Evolutionary conservation across 176 grass and related monocot species (phyloP).

Genomic region (Aegilops tauschii): DNA sequence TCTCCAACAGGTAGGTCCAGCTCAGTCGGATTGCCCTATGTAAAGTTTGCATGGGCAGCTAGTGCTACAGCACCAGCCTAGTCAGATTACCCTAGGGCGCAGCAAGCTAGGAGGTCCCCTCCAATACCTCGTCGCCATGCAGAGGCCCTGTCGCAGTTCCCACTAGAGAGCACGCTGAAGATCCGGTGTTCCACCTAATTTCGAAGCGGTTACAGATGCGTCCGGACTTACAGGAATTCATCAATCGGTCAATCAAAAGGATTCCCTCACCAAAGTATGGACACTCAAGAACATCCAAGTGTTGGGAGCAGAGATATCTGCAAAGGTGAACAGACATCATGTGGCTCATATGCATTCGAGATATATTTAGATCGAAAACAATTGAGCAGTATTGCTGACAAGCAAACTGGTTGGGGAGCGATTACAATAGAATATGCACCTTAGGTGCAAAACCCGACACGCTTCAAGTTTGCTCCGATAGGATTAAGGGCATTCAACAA

Average conservation of each 20-base stretch:
- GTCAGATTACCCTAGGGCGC: no score
- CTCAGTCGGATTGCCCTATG: no score
- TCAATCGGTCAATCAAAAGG: conserved; percentile 5
- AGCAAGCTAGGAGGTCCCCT: no score
- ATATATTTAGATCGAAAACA: background rate
- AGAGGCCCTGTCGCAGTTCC: no score
- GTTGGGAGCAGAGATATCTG: conserved; percentile 4
- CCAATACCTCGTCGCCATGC: no score
- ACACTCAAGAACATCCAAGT: conserved; percentile 1
- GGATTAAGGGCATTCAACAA: no score
- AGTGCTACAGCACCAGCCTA: no score
- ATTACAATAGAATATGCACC: no score
- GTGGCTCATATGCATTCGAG: conserved; percentile 8
- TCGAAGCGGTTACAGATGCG: conserved; percentile 53
- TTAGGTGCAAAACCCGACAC: no score
- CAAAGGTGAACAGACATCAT: background rate
- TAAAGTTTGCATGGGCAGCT: no score
- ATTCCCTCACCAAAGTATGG: background rate
- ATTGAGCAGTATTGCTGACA: background rate
- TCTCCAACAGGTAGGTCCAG: no score
- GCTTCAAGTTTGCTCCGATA: no score
- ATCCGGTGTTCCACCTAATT: conserved; percentile 89
- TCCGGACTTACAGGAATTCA: conserved; percentile 45
- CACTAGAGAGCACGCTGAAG: conserved; percentile 81
- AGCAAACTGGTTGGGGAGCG: background rate